Evolutionary conservation across 169 alveolate species (phyloP).

Genomic region (Perkinsus olseni): DNA sequence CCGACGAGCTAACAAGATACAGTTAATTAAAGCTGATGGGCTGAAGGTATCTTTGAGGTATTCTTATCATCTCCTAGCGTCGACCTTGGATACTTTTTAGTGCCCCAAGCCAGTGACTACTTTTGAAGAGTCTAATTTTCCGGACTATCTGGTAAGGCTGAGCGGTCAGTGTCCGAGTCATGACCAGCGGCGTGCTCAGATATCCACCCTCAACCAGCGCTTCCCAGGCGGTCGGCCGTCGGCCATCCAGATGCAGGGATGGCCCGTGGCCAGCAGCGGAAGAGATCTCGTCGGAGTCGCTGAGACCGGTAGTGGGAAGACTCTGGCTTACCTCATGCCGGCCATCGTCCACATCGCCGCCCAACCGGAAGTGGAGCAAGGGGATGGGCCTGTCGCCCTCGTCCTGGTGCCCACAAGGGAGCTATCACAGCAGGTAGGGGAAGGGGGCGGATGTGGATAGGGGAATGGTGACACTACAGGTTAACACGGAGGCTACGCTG

Average conservation of each 20-base stretch:
- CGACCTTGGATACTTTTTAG: constrained; percentile 1
- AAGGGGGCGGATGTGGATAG: too few relatives aligned
- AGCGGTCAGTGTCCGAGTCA: constrained; percentile 69
- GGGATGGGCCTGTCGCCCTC: constrained; percentile 72
- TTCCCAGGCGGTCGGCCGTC: constrained; percentile 66
- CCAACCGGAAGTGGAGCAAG: constrained; percentile 25
- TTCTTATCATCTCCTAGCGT: background rate
- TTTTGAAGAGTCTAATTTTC: constrained; percentile 62
- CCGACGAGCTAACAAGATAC: constrained; percentile 59
- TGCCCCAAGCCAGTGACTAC: constrained; percentile 78
- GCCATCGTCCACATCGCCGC: constrained; percentile 53
- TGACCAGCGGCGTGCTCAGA: background rate
- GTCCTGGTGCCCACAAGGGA: constrained; percentile 81
- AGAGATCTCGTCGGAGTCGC: constrained; percentile 76
- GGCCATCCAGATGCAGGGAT: constrained; percentile 90
- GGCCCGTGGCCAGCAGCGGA: constrained; percentile 83
- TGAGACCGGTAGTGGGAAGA: constrained; percentile 82
- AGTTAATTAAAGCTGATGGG: constrained; percentile 31
- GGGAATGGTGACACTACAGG: constrained; percentile 39
- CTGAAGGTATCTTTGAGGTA: constrained; percentile 22
- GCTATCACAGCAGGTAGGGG: constrained; percentile 61
- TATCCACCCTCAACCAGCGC: too few relatives aligned
- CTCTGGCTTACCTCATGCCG: constrained; percentile 68
- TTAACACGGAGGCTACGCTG: constrained; percentile 25
- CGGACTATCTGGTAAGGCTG: constrained; percentile 48